These are phyloP conservation scores for Juglanconis oblonga DNA, from an alignment of 2,329 filamentous ascomycete genomes.

Conservation along the genomic window DNA sequence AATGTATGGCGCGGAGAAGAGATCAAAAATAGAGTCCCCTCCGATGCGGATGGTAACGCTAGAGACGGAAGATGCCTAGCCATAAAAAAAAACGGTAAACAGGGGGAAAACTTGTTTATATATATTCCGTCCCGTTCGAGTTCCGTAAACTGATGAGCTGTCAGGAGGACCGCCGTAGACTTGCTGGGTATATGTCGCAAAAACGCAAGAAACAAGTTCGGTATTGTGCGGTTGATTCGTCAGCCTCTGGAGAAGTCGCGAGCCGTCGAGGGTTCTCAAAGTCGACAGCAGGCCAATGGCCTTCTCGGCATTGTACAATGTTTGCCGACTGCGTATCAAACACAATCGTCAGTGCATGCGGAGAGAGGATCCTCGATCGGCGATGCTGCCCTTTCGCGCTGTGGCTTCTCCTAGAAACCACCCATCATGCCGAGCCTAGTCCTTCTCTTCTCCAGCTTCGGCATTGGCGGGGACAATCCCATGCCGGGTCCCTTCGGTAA, in stretches of 20 bases:
- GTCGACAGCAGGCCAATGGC: too few species aligned
- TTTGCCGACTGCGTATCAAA: too few species aligned
- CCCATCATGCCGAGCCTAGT: conserved; percentile 59
- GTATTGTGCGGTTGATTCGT: not conserved
- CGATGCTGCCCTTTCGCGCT: conserved; percentile 8
- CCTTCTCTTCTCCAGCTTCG: conserved; percentile 61
- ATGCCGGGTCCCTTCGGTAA: conserved; percentile 33
- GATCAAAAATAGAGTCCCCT: not conserved
- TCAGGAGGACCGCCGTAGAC: not conserved
- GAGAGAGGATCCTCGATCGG: not conserved
- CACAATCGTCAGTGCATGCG: not conserved
- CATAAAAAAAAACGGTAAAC: not conserved
- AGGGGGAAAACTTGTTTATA: not conserved
- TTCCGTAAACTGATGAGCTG: not conserved
- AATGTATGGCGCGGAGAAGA: not conserved
- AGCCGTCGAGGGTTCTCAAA: not conserved
- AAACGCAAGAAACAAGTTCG: not conserved
- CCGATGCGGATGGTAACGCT: not conserved
- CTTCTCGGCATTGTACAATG: too few species aligned
- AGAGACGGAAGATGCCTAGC: not conserved
- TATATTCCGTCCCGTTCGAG: not conserved
- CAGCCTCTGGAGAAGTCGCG: not conserved
- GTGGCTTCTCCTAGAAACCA: not conserved
- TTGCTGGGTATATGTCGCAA: not conserved
- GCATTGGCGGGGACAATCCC: conserved; percentile 32